Percentiles rank a stretch among this genome's conserved stretches.
Conservation (phyloP, 345 rosid genomes). For the Eucalyptus camaldulensis region DNA sequence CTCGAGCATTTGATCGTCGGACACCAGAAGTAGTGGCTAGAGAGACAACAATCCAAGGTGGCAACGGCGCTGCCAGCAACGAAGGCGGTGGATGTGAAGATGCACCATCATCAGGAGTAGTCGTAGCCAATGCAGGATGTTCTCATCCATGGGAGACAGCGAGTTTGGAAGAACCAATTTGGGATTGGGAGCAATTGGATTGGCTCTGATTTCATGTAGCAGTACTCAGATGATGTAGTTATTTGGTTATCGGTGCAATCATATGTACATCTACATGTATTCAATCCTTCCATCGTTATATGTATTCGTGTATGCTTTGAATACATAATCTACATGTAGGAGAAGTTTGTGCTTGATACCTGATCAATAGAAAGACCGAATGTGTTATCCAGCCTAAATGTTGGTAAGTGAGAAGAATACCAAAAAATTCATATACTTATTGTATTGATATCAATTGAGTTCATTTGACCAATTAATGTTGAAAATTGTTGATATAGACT, state of each 20-base stretch:
- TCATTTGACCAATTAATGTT: no score
- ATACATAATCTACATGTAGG: not conserved
- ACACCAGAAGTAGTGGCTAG: conserved; percentile 18
- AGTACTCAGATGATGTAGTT: not conserved
- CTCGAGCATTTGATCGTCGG: conserved; percentile 80
- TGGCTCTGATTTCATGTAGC: conserved; percentile 4
- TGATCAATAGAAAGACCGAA: not conserved
- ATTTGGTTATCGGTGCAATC: not conserved
- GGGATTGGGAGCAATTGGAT: conserved; percentile 48
- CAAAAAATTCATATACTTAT: not conserved
- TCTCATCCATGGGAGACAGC: conserved; percentile 1
- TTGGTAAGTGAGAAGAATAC: not conserved
- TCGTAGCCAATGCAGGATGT: not conserved
- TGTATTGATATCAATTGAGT: not conserved
- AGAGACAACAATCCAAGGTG: conserved; percentile 2
- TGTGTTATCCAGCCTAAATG: no score
- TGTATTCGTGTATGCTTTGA: not conserved
- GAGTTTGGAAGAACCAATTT: conserved; percentile 10
- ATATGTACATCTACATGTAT: not conserved
- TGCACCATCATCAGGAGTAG: not conserved
- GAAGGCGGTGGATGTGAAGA: conserved; percentile 4
- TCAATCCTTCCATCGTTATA: not conserved
- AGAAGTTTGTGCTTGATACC: not conserved
- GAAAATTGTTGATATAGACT: no score
- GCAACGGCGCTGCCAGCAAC: conserved; percentile 5